Evolutionary conservation across 1,284 basidiomycete species (phyloP), one percentile per base, ranked within the genome.

Genomic region (Peniophora sp.): DNA sequence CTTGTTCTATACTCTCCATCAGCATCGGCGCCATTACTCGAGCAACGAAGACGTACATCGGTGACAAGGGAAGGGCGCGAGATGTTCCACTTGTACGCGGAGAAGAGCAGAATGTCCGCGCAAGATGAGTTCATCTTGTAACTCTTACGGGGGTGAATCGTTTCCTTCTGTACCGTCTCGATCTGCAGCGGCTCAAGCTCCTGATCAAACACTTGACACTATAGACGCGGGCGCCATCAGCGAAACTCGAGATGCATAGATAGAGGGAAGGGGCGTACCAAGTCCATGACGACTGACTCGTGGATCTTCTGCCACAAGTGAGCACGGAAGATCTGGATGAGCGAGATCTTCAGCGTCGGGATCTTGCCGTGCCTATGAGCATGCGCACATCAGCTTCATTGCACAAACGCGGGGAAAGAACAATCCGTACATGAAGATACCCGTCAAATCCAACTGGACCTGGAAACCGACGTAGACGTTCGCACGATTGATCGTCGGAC

Each of bases 381-480:
- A 57, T 60, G 6, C n/a, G 14, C 44, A 41, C 45, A 32, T 39
- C 46, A 62, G 56, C 20, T 32, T 47, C 32, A 50, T 53, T 55
- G 39, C 3, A 42, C 35, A 22, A 41, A 14, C 36, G 14, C n/a
- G 14, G 48, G 15, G 35, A 12, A 47, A 11, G 6, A 44, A 18
- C 10, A 23, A 9, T 14, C 47, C 78, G 61, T 48, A 79, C 87
- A 91, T 92, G 75, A 92, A 91, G 53, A 91, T 91, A 65, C 93
- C 96, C 22, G 96, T 98, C 57, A 98, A 70, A 76, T 98, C 96
- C 47, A 98, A 81, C 64, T 98, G 97, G 18, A 99, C 97, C 69
- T 99, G 97, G 88, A 99, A 99, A 81, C 96, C 97, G 64, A 98
- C 94, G 64, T 98, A 98, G 67, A 98, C 94, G 65, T 98, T 99